Evolutionary conservation across 257 asterid genomes (phyloP), one percentile per base, ranked within the genome.

Genomic region (Apocynum venetum): DNA sequence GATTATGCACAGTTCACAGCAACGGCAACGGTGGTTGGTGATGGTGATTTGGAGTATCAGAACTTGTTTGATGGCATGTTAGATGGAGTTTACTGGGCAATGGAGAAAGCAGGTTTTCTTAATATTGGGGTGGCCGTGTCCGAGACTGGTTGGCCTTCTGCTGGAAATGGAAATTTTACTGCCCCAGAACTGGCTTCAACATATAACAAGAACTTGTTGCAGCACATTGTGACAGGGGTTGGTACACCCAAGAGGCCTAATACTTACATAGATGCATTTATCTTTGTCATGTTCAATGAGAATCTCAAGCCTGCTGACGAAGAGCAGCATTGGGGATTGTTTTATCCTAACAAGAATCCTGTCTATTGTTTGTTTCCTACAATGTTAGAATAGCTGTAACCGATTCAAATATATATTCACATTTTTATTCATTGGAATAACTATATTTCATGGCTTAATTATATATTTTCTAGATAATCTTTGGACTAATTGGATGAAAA

Each of bases 61-160:
- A 86, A 74, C 64, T 46, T 87, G 73, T 87, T 86, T 8, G 80
- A 71, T 47, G 90, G 91, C n/a, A 88, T 85, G 76, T 20, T 83
- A 38, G 93, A 87, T 44, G 68, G 84, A 7, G 13, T 56, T 4
- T 71, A 83, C 6, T 86, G 82, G 38, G 91, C 94, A 0, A 49
- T 86, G 77, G 88, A 87, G 78, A 84, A 88, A 60, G 79, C 49
- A 0, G 89, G 87, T 3, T 82, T 71, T 4, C 64, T 49, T 1
- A 51, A 78, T 7, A 17, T 88, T 49, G 74, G 79, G 5, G 38
- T 91, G 3, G 82, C 84, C 0, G 93, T 85, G 31, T 44, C 90
- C 0, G 86, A 86, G 64, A 79, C 69, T 35, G 89, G 89, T 2
- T 86, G 89, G 86, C 89, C 87, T 1, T 77, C 87, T 0, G 80